Base-by-base conservation (phyloP, 1,139 yeast genomes). In the Zygosaccharomyces pseudobailii region DNA sequence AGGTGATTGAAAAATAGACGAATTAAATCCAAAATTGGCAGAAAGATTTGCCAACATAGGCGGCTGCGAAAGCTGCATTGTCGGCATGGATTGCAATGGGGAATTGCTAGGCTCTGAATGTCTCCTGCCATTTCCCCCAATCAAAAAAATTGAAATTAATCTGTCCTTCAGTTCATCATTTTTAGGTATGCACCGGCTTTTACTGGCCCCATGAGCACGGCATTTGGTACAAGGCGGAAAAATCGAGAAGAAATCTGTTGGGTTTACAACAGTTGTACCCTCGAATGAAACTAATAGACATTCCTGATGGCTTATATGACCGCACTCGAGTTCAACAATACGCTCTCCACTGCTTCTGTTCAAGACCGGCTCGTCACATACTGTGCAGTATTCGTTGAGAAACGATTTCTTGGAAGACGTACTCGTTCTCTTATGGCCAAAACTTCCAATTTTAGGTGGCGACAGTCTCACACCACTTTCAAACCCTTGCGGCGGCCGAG, bases 301-400 rank as follows among this genome's bases (percentile, higher is more conserved):
- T 27, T 63, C 65, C 40, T 63, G 63, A 42, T 65, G 69, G 28
- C 58, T 53, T 7, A 61, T 41, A 51, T 65, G 69, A 5, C 57
- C 57, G 51, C 69, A 65, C 40, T 54, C 55, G 20, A 65, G 51
- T 40, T 59, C 59, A n/a, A 65, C 55, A 2, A 65, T 53, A 43
- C 61, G 58, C 46, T 65, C 69, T 6, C 62, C 65, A 20, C 49
- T 50, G 17, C 62, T 55, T 42, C 64, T 60, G 38, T 58, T 58
- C 5, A 60, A 59, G 5, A 63, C 58, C 8, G 58, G 55, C 45
- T 65, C 69, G 19, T 61, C 58, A 49, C 69, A 65, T 13, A 65
- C 49, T 7, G 67, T 59, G 41, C 69, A 65, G n/a, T 48, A 42
- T 33, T 52, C 60, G 28, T 57, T 56, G 6, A 59, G 41, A 27